Base-by-base conservation (phyloP, 495 filamentous ascomycete species). In the Lasiosphaeria ovina region DNA sequence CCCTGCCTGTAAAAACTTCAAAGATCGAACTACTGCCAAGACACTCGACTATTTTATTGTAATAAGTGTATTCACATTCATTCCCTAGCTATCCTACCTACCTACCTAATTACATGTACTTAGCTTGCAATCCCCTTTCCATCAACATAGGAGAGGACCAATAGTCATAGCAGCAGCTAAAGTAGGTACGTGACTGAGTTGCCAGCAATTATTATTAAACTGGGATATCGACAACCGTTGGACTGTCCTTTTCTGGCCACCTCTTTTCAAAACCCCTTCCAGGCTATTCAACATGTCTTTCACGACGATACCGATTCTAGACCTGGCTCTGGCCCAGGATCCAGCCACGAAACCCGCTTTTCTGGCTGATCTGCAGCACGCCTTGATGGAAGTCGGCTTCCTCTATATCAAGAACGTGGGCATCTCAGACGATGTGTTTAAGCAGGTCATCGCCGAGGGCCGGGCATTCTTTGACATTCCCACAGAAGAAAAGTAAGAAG, bases 301-400 rank as follows among this genome's bases (percentile, higher is more conserved):
- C 76, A 87, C 81, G 1, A 79, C 81, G 3, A 85, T 98, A 55
- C 93, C 93, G 0, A 80, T 96, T 57, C 83, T 98, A 14, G 89
- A 96, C 70, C 84, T 92, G 58, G 82, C 90, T 2, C 77, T 85
- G 31, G 81, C 88, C 33, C 72, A 77, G 55, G 76, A 84, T 50
- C 73, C 86, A n/a, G 69, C 76, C 8, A 93, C 89, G 0, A 96
- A 96, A 72, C 79, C 87, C 1, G 67, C 62, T 7, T 97, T 97
- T 71, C 78, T 98, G 0, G 74, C 81, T 0, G 73, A 87, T 10
- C 81, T 98, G 12, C 88, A 88, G 17, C 79, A 89, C 66, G 91
- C 92, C 0, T 78, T 98, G 35, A 82, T 98, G 67, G 89, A 93
- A 73, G 91, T 97, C 36, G 94, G 94, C 4, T 97, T 98, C 69